These are phyloP conservation scores for Fragaria iinumae DNA, from an alignment of 306 rosid species.

Conservation along the genomic window DNA sequence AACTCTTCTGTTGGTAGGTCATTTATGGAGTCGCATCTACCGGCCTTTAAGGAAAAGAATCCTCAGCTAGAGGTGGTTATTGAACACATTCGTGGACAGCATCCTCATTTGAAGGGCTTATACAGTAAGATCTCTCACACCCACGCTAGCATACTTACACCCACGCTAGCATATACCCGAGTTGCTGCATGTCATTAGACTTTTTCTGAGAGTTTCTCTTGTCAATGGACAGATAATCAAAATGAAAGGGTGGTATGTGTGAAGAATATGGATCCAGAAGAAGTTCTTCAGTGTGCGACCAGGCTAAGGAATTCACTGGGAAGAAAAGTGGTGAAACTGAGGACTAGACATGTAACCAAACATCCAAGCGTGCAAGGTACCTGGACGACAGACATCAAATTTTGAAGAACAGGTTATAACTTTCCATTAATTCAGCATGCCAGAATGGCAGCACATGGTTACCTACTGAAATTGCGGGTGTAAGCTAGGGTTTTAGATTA, in stretches of 20 bases:
- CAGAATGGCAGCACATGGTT: background rate
- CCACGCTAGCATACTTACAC: background rate
- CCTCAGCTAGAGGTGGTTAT: slow-evolving; percentile 84
- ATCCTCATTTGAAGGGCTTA: slow-evolving; percentile 79
- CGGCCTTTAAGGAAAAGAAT: slow-evolving; percentile 64
- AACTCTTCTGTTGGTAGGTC: slow-evolving; percentile 49
- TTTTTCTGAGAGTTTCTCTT: slow-evolving; percentile 12
- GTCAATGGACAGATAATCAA: slow-evolving; percentile 55
- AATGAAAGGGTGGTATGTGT: slow-evolving; percentile 75
- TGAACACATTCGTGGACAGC: slow-evolving; percentile 91
- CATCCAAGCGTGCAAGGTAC: slow-evolving; percentile 95
- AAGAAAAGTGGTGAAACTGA: slow-evolving; percentile 86
- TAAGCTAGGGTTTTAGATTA: background rate
- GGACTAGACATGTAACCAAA: slow-evolving; percentile 77
- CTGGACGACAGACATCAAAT: slow-evolving; percentile 73
- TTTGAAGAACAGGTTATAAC: slow-evolving; percentile 32
- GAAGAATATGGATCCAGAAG: slow-evolving; percentile 83
- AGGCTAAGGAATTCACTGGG: slow-evolving; percentile 85
- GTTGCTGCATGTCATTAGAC: background rate
- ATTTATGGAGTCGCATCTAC: slow-evolving; percentile 77
- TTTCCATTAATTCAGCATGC: background rate
- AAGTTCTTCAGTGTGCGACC: slow-evolving; percentile 55
- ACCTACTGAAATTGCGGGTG: background rate
- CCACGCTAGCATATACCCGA: too few species aligned
- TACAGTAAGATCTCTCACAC: slow-evolving; percentile 50